phyloP scores from a whole-genome alignment of 257 asterid genomes.

The Scutellaria barbata region DNA sequence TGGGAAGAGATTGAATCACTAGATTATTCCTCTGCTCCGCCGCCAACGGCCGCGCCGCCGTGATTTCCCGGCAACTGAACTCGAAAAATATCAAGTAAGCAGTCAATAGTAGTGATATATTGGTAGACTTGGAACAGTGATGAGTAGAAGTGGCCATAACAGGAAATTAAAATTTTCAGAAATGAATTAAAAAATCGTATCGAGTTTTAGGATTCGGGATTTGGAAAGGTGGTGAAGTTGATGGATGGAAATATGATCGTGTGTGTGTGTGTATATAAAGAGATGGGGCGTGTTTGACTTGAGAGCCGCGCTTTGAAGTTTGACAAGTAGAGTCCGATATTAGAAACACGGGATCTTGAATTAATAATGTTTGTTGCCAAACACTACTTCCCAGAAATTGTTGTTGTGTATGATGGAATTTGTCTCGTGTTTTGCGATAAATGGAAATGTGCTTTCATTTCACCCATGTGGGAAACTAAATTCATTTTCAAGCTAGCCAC shows the following conservation, averaged over 20 bases:
- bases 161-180: neutral
- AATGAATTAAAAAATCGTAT: too few species aligned
- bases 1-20: slow-evolving; percentile 54
- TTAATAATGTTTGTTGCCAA: slow-evolving; percentile 16
- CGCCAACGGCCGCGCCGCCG: slow-evolving; percentile 40
- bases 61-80: slow-evolving; percentile 2
- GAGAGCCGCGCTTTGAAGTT: slow-evolving; percentile 50
- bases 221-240: neutral
- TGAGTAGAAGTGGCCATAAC: slow-evolving; percentile 24
- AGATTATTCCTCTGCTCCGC: slow-evolving; percentile 42
- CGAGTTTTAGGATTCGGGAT: neutral
- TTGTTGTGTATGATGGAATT: too few species aligned
- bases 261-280: neutral
- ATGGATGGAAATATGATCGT: neutral
- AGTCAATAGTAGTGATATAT: neutral
- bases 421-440: too few species aligned
- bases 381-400: slow-evolving; percentile 27
- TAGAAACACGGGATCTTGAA: slow-evolving; percentile 28
- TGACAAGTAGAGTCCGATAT: slow-evolving; percentile 44
- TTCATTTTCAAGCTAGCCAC: too few species aligned
- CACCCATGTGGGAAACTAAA: too few species aligned
- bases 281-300: slow-evolving; percentile 39
- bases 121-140: neutral
- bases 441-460: too few species aligned
- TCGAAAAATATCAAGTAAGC: slow-evolving; percentile 17